phyloP scores from a whole-genome alignment of 345 rosid species.

The Xanthoceras sorbifolium region DNA sequence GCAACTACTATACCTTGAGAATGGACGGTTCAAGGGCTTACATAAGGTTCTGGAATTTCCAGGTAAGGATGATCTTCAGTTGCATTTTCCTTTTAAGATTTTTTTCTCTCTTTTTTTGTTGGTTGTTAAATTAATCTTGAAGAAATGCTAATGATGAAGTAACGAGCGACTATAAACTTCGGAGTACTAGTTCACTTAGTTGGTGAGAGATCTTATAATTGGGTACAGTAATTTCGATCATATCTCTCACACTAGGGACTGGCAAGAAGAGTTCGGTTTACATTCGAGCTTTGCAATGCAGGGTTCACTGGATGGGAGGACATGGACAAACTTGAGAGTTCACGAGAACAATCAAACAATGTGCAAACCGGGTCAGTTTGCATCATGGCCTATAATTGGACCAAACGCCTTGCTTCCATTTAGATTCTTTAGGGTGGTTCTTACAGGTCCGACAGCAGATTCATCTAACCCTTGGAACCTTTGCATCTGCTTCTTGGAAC shows the following conservation, averaged over 20 bases:
- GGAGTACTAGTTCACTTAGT: too few species aligned
- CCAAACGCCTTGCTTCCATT: conserved; percentile 75
- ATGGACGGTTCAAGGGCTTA: conserved; percentile 89
- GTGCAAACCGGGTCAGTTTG: conserved; percentile 82
- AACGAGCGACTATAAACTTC: too few species aligned
- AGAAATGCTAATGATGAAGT: background rate
- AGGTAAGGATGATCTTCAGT: conserved; percentile 46
- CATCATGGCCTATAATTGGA: conserved; percentile 79
- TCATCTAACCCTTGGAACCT: conserved; percentile 73
- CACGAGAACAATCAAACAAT: conserved; percentile 81
- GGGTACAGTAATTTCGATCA: too few species aligned
- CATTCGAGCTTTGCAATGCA: too few species aligned
- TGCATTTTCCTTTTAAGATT: background rate
- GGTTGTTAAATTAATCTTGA: background rate
- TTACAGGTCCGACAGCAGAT: conserved; percentile 73
- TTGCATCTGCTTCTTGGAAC: conserved; percentile 88
- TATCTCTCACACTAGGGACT: too few species aligned
- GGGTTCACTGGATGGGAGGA: conserved; percentile 81
- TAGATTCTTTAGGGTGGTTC: conserved; percentile 69
- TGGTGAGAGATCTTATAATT: too few species aligned
- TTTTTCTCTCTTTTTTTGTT: background rate
- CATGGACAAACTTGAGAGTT: conserved; percentile 70
- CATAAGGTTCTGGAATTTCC: conserved; percentile 79
- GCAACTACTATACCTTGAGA: conserved; percentile 89
- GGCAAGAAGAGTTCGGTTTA: too few species aligned